phyloP scores from a whole-genome alignment of 805 yeast genomes.

The Candida oleophila region DNA sequence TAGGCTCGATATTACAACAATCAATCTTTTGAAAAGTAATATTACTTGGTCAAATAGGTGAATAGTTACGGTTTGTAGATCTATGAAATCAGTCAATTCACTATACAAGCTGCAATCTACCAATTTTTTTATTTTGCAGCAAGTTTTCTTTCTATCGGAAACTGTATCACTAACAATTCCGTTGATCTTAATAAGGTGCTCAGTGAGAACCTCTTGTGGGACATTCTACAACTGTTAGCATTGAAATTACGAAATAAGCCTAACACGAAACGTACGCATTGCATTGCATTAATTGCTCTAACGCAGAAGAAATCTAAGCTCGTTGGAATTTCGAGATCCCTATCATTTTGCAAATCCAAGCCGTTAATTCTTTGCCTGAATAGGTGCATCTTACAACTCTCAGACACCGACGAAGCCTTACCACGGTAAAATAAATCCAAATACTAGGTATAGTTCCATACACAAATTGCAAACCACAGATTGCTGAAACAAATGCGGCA shows the following conservation, averaged over 20 bases:
- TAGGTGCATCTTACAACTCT: not conserved
- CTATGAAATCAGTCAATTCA: not conserved
- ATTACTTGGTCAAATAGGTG: constrained; percentile 13
- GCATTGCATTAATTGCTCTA: not conserved
- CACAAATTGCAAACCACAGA: not conserved
- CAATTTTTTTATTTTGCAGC: not conserved
- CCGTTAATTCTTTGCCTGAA: not conserved
- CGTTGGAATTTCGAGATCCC: not conserved
- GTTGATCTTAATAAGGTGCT: constrained; percentile 2
- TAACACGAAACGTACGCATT: not conserved
- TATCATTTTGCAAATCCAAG: not conserved
- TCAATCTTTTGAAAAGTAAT: constrained; percentile 11
- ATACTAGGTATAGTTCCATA: too few species aligned
- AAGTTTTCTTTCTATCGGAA: not conserved
- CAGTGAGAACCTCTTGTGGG: not conserved
- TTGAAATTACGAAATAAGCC: not conserved
- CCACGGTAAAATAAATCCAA: too few species aligned
- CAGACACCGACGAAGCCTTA: not conserved
- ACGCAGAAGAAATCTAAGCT: constrained; percentile 1
- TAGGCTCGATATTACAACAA: constrained; percentile 3
- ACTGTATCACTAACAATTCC: not conserved
- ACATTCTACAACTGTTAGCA: not conserved
- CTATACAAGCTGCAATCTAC: not conserved
- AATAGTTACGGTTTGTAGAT: not conserved
- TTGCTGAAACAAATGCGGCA: not conserved